Base-by-base conservation (phyloP, 352 stramenopile genomes). In the Pythium guiyangense region DNA sequence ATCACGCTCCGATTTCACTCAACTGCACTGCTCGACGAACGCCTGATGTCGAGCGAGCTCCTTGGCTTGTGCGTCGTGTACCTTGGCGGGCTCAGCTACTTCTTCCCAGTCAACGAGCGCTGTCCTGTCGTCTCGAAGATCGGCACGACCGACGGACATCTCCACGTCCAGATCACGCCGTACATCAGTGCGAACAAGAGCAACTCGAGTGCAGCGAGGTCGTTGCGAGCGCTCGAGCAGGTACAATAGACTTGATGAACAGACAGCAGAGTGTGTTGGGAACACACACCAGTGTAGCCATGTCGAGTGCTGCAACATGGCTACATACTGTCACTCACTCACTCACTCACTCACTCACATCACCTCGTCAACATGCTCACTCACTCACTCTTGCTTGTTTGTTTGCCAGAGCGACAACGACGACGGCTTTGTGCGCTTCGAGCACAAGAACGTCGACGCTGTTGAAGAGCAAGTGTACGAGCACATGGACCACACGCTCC, bases 41-140 rank as follows among this genome's bases (percentile, higher is more conserved):
- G 45, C 25, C n/a, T n/a, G 25, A 27, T 29, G 9, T 22, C 45
- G 10, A 27, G 17, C 2, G 70, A 79, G 44, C 47, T 72, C n/a
- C 59, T 88, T 8, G 77, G 77, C 15, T 73, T 76, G 29, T 77
- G 74, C n/a, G 44, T 83, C 14, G 63, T 85, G 47, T 80, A 85
- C 47, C 62, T 88, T 17, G 77, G 77, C 34, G 66, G 66, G 3
- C 73, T 88, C 57, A 84, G 77, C 69, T 85, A 88, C 65, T 85
- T 88, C 54, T 80, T 85, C 52, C 40, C 54, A 6, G 63, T 84
- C 25, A 50, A 77, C 45, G 70, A 80, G 53, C 54, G n/a, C 17
- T 70, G 66, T 20, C 74, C 74, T 3, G 62, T 88, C 5, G 77
- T 88, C 31, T 85, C 77, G 34, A 73, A 69, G 31, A 74, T 85